Conservation (phyloP, 768 basidiomycete genomes). For the Dictyophora rubrovolvata region DNA sequence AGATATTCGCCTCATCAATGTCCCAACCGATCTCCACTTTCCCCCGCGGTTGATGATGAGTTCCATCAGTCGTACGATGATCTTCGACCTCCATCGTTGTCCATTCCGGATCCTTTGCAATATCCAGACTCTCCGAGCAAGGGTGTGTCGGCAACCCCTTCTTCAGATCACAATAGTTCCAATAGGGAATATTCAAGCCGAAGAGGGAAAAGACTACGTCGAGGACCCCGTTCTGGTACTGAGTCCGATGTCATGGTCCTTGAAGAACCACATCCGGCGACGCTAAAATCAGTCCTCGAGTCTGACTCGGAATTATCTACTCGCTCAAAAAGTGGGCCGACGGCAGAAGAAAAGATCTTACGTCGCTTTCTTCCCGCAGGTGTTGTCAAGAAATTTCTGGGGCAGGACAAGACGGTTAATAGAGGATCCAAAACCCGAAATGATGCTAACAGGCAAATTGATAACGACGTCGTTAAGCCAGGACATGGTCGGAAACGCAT, state of each 20-base stretch:
- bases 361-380: constrained; percentile 44
- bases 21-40: neutral
- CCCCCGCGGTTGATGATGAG: neutral
- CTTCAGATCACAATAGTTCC: neutral
- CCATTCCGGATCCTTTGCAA: neutral
- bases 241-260: neutral
- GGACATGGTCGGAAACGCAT: constrained; percentile 10
- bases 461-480: constrained; percentile 15
- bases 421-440: constrained; percentile 38
- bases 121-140: neutral
- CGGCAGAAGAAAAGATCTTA: constrained; percentile 20
- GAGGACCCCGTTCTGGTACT: neutral
- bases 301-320: neutral
- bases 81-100: neutral
- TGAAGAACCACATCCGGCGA: neutral
- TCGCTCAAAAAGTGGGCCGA: neutral
- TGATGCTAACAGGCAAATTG: constrained; percentile 27
- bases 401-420: constrained; percentile 12
- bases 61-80: neutral
- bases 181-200: neutral
- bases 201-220: neutral
- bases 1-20: neutral
- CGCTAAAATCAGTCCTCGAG: neutral
- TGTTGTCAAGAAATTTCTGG: constrained; percentile 32
- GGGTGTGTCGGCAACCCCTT: neutral